Evolutionary conservation across 2,329 filamentous ascomycete genomes (phyloP).

Genomic region (Neofusicoccum parvum): DNA sequence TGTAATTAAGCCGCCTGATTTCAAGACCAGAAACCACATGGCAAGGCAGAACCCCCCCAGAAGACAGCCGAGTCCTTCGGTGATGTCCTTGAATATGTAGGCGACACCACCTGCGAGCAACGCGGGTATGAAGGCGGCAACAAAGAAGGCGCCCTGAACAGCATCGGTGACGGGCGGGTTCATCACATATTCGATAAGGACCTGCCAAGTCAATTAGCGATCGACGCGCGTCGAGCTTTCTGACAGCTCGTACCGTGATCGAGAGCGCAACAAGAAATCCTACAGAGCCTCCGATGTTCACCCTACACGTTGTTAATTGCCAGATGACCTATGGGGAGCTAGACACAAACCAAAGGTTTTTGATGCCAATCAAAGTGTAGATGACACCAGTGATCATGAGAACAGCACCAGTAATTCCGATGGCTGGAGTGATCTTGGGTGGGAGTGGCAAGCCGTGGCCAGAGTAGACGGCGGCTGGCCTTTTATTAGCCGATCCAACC

Average conservation of each 20-base stretch:
- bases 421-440: constrained; percentile 77
- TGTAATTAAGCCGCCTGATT: constrained; percentile 72
- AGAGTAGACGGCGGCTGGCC: constrained; percentile 13
- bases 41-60: constrained; percentile 81
- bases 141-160: constrained; percentile 83
- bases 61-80: constrained; percentile 82
- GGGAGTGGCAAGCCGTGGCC: constrained; percentile 63
- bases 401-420: constrained; percentile 76
- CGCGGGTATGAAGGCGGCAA: constrained; percentile 74
- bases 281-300: constrained; percentile 61
- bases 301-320: constrained; percentile 32
- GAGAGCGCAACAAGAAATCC: constrained; percentile 73
- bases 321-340: not conserved
- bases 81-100: constrained; percentile 80
- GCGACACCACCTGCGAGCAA: constrained; percentile 72
- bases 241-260: constrained; percentile 57
- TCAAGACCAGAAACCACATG: constrained; percentile 88
- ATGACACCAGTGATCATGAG: constrained; percentile 71
- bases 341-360: constrained; percentile 64
- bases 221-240: constrained; percentile 24
- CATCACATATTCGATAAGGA: constrained; percentile 89
- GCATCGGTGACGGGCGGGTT: constrained; percentile 72
- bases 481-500: not conserved
- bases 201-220: constrained; percentile 24
- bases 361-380: constrained; percentile 79